phyloP scores from a whole-genome alignment of 768 basidiomycete species.

The Lactarius hatsudake region DNA sequence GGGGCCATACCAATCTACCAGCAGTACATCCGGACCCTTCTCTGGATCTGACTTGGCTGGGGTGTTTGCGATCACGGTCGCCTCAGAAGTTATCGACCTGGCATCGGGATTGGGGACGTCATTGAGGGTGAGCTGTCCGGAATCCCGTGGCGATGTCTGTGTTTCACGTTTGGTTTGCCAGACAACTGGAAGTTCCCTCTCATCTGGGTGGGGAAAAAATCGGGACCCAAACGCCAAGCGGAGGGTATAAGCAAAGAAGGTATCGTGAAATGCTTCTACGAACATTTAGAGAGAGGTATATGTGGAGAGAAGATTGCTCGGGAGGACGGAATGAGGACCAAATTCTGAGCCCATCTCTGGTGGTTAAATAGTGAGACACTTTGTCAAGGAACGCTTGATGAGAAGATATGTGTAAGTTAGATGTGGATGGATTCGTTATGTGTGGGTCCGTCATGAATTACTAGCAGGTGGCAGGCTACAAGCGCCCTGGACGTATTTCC shows the following conservation, averaged over 20 bases:
- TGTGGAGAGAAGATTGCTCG: background rate
- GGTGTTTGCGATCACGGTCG: background rate
- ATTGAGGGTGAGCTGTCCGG: background rate
- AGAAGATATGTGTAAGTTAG: background rate
- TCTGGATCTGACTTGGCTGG: constrained; percentile 9
- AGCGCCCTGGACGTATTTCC: no score
- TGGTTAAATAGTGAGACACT: constrained; percentile 12
- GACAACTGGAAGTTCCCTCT: constrained; percentile 19
- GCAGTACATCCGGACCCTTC: constrained; percentile 26
- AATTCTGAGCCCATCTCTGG: background rate
- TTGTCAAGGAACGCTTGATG: background rate
- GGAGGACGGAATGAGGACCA: background rate
- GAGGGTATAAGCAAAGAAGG: constrained; percentile 34
- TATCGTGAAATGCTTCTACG: constrained; percentile 31
- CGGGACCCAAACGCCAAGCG: constrained; percentile 31
- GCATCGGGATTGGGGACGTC: background rate
- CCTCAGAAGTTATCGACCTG: constrained; percentile 8
- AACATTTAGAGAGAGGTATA: background rate
- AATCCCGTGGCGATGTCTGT: constrained; percentile 8
- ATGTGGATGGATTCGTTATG: no score
- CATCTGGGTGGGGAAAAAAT: constrained; percentile 29
- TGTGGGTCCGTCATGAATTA: no score
- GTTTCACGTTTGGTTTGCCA: constrained; percentile 20
- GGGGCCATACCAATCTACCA: constrained; percentile 33
- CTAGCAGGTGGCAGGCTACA: no score